Evolutionary conservation across 2,329 filamentous ascomycete species (phyloP), one percentile per base, ranked within the genome.

Genomic region (Myriosclerotinia duriaeana): DNA sequence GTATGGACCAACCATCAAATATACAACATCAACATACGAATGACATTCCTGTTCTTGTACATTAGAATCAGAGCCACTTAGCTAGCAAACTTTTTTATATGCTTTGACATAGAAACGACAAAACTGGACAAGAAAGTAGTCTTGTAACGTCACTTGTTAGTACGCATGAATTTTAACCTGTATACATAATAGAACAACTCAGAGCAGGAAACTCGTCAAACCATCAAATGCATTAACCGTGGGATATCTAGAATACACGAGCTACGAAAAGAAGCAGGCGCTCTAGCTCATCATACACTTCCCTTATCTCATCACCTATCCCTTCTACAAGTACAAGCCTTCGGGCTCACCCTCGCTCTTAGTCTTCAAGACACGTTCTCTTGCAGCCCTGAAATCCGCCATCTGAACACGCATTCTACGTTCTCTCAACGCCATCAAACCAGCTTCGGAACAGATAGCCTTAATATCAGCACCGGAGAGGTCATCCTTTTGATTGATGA

Each of bases 281-380:
- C 64, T 71, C 68, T 66, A 69, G 56, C 54, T 53, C 36, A 56
- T 65, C 42, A 36, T 42, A 50, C 54, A 52, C 26, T 30, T 44
- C 30, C 52, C n/a, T 64, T 30, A n/a, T 66, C 53, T 46, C 44
- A 50, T 15, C 36, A 46, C 26, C 46, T 30, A 53, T 46, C 59
- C 66, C 68, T 97, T 22, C 46, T 50, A 99, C 90, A 99, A 88
- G 83, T 99, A 99, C 86, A 99, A 81, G 73, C 95, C 95, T 82
- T 99, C 95, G 0, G 96, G 95, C 81, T 98, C 96, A 73, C 94
- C 94, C 83, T 99, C 95, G 76, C 90, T 95, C 89, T 99, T 99
- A 60, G 96, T 99, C 83, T 96, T 96, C 79, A 99, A 84, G 70
- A 99, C 96, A 72, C 92, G 89, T 81, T 99, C 95, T 74, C 94